phyloP scores from a whole-genome alignment of 1,284 basidiomycete genomes.

The Heterobasidion parviporum region DNA sequence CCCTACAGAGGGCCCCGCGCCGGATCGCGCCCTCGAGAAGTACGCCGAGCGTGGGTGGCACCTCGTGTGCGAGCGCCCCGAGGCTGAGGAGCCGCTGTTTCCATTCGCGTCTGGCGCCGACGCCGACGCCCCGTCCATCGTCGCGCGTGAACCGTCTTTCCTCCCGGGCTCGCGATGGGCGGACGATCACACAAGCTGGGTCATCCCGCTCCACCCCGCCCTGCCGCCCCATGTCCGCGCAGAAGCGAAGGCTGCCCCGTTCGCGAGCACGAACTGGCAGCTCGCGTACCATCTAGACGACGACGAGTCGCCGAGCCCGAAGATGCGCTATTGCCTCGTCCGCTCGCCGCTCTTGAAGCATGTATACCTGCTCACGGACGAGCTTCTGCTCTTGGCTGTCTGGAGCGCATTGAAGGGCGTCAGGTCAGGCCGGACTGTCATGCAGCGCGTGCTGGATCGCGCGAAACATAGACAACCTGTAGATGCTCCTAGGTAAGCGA shows the following conservation, averaged over 20 bases:
- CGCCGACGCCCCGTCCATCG: not conserved
- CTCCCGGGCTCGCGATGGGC: slow-evolving; percentile 15
- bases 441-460: not conserved
- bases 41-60: slow-evolving; percentile 23
- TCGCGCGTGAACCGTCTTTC: slow-evolving; percentile 1
- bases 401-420: not conserved
- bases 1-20: not conserved
- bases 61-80: slow-evolving; percentile 1
- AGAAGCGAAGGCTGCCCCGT: not conserved
- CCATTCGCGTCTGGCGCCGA: not conserved
- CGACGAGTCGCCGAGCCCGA: not conserved
- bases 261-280: slow-evolving; percentile 1
- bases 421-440: not conserved
- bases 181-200: slow-evolving; percentile 20
- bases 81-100: not conserved
- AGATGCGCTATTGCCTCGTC: slow-evolving; percentile 1
- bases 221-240: not conserved
- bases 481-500: not conserved
- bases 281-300: not conserved
- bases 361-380: not conserved
- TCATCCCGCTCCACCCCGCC: slow-evolving; percentile 18
- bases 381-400: not conserved
- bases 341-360: not conserved
- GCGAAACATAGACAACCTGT: not conserved
- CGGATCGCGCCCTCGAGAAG: slow-evolving; percentile 14